phyloP scores from a whole-genome alignment of 352 stramenopile species.

The Aphanomyces astaci region DNA sequence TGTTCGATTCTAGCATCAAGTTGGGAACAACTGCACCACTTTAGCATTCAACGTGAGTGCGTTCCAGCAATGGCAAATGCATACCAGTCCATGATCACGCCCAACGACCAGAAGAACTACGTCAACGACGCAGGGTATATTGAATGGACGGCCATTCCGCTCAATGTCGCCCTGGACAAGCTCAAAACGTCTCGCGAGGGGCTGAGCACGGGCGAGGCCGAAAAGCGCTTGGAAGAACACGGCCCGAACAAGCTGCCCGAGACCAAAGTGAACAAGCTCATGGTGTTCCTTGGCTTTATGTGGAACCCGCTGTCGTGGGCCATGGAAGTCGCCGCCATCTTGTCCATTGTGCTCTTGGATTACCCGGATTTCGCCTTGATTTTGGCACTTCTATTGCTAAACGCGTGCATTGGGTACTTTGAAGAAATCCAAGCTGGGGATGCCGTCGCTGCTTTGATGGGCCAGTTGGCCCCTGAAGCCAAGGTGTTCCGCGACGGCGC shows the following conservation, averaged over 20 bases:
- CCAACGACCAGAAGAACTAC: constrained; percentile 73
- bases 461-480: constrained; percentile 72
- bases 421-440: constrained; percentile 81
- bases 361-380: constrained; percentile 71
- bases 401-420: constrained; percentile 70
- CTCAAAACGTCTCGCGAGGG: constrained; percentile 63
- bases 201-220: constrained; percentile 61
- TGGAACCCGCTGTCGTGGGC: constrained; percentile 79
- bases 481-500: constrained; percentile 79
- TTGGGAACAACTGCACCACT: not conserved
- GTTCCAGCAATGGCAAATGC: constrained; percentile 1
- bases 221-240: constrained; percentile 64
- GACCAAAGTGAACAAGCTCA: constrained; percentile 69
- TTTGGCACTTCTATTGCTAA: constrained; percentile 58
- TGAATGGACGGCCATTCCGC: constrained; percentile 60
- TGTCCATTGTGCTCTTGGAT: constrained; percentile 69
- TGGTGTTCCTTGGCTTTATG: constrained; percentile 71
- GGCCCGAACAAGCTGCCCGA: constrained; percentile 77
- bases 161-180: constrained; percentile 77
- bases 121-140: constrained; percentile 68
- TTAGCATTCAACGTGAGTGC: no score
- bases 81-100: constrained; percentile 43
- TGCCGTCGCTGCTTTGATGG: constrained; percentile 85
- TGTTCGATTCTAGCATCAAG: not conserved
- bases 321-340: constrained; percentile 65